phyloP scores from a whole-genome alignment of 108 stramenopile species.

The Chaetoceros muelleri region DNA sequence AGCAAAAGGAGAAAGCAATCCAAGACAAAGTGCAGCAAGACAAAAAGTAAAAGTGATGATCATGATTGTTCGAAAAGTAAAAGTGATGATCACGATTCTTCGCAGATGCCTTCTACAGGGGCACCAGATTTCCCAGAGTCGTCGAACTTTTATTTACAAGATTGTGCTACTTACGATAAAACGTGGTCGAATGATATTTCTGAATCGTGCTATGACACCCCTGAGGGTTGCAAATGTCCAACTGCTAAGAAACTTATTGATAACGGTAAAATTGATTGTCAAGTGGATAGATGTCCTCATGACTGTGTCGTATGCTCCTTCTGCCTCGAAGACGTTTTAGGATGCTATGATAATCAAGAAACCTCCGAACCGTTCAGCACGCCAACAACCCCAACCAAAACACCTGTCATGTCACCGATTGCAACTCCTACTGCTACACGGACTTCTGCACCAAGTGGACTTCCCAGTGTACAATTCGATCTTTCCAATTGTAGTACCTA shows the following conservation, averaged over 20 bases:
- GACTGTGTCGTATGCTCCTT: neutral
- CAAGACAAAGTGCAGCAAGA: too few relatives aligned
- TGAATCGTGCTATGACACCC: neutral
- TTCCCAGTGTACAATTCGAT: neutral
- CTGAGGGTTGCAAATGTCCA: neutral
- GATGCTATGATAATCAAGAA: neutral
- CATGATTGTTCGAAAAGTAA: too few relatives aligned
- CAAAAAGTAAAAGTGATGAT: too few relatives aligned
- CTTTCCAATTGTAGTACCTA: neutral
- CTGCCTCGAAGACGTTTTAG: neutral
- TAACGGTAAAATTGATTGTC: neutral
- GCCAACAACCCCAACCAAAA: neutral
- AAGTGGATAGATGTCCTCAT: neutral
- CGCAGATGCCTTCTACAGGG: too few relatives aligned
- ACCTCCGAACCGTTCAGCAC: too few relatives aligned
- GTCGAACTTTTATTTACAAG: too few relatives aligned
- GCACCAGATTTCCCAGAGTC: too few relatives aligned
- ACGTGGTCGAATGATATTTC: too few relatives aligned
- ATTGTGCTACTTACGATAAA: too few relatives aligned
- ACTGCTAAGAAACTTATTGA: neutral
- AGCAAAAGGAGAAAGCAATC: too few relatives aligned
- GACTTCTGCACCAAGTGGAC: neutral
- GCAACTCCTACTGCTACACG: neutral
- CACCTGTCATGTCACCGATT: neutral
- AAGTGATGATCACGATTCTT: too few relatives aligned